phyloP scores from a whole-genome alignment of 768 basidiomycete genomes.

The Punctularia strigosozonata region DNA sequence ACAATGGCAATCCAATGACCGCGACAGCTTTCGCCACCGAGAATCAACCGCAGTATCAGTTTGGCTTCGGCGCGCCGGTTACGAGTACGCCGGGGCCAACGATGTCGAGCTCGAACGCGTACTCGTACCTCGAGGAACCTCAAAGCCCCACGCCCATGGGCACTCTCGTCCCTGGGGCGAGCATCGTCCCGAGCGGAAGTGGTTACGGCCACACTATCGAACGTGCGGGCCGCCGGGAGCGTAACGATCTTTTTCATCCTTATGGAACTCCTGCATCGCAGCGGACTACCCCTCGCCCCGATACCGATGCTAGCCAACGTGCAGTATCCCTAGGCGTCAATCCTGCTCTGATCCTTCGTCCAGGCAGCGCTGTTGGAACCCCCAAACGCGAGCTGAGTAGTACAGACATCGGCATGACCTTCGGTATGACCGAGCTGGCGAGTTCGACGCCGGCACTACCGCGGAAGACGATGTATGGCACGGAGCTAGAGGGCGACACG shows the following conservation, averaged over 20 bases:
- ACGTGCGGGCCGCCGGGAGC: conserved; percentile 14
- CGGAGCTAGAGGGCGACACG: conserved; percentile 71
- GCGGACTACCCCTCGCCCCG: not conserved
- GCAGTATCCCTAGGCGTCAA: not conserved
- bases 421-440: conserved; percentile 29
- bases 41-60: conserved; percentile 23
- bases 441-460: conserved; percentile 30
- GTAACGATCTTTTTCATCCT: conserved; percentile 14
- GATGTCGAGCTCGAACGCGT: conserved; percentile 3
- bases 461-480: conserved; percentile 74
- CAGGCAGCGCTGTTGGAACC: conserved; percentile 8
- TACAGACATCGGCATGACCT: conserved; percentile 32
- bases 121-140: no score
- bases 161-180: no score
- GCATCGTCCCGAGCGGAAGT: conserved; percentile 1
- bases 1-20: conserved; percentile 14
- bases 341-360: not conserved
- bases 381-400: conserved; percentile 20
- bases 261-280: conserved; percentile 3
- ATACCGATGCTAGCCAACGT: conserved; percentile 7
- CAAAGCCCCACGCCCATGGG: no score
- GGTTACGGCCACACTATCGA: conserved; percentile 11
- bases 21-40: conserved; percentile 39
- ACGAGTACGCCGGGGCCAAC: conserved; percentile 7
- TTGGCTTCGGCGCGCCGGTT: conserved; percentile 13